Base-by-base conservation (phyloP, 2,329 filamentous ascomycete species). In the Ceratocystis albifundus region DNA sequence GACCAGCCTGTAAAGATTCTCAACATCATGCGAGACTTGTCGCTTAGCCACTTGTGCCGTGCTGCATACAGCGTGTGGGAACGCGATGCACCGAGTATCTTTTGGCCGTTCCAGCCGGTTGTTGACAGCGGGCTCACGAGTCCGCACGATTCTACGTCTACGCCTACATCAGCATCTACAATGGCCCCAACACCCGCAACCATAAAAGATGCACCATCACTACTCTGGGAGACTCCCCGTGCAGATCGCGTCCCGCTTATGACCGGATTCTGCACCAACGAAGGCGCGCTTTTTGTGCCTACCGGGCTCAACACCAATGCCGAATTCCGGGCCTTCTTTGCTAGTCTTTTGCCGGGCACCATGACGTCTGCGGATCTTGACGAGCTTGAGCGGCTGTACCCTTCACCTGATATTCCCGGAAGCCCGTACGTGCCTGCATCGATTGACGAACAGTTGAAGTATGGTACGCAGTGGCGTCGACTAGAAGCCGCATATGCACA, bases 251-350 rank as follows among this genome's bases (percentile, higher is more conserved):
- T 53, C 7, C 61, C 65, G 65, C 68, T 25, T 15, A 75, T 90
- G 62, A 88, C 86, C 0, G 87, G 87, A 6, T 90, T 85, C 76
- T 86, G 85, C 74, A 82, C 83, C 48, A 85, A 89, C 71, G 88
- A 90, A 73, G 88, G 87, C 17, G 80, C 84, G 0, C 73, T 78
- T 46, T 90, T 89, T 71, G 81, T 89, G 0, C 81, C 85, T 0
- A 73, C 76, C 15, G 70, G 73, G 5, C 77, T 81, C 65, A 74
- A 77, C 15, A 77, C 76, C 1, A 75, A 80, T 10, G 74, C 73
- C 0, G 78, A 85, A 10, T 87, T 89, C 72, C 77, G 77, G 2
- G 68, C 73, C 2, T 88, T 89, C 73, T 89, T 88, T 77, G 72
- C 74, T 0, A 76, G 74, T 0, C 79, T 90, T 8, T 79, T 90